Conservation (phyloP, 495 filamentous ascomycete genomes). For the Neurospora pannonica region DNA sequence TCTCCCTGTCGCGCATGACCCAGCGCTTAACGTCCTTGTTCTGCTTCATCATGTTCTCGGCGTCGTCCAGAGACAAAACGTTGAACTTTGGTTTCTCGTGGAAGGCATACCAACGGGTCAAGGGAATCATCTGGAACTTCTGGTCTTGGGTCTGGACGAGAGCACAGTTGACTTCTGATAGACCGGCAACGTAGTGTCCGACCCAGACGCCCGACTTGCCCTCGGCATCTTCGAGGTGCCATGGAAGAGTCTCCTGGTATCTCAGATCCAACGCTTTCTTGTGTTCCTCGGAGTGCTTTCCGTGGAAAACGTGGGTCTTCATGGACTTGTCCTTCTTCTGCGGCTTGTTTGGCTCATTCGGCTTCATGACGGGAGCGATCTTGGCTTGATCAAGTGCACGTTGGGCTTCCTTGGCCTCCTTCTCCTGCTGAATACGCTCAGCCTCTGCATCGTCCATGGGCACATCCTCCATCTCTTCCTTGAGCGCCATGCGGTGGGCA, state of each 20-base stretch:
- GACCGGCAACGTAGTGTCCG: constrained; percentile 74
- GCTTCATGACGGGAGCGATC: constrained; percentile 63
- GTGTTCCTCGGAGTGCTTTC: constrained; percentile 53
- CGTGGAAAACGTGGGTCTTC: constrained; percentile 56
- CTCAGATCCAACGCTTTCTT: constrained; percentile 69
- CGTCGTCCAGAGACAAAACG: constrained; percentile 71
- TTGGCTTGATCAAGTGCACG: constrained; percentile 75
- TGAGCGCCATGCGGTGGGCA: constrained; percentile 41
- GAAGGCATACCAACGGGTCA: constrained; percentile 95
- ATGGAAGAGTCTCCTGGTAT: constrained; percentile 91
- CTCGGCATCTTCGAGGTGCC: constrained; percentile 95
- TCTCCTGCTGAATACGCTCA: constrained; percentile 49
- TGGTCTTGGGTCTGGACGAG: constrained; percentile 52
- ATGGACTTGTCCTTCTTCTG: constrained; percentile 64
- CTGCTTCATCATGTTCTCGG: constrained; percentile 63
- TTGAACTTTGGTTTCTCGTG: constrained; percentile 75
- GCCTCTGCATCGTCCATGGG: constrained; percentile 58
- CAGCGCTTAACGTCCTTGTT: constrained; percentile 44
- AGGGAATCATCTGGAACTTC: constrained; percentile 75
- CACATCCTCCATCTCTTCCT: constrained; percentile 41
- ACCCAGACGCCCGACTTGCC: constrained; percentile 81
- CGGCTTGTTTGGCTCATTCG: constrained; percentile 44
- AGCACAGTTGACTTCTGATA: constrained; percentile 68
- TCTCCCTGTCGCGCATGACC: constrained; percentile 60
- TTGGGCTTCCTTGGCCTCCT: constrained; percentile 71